Evolutionary conservation across 2,329 filamentous ascomycete genomes (phyloP), one percentile per base, ranked within the genome.

Genomic region (Pestalotiopsis sp.): DNA sequence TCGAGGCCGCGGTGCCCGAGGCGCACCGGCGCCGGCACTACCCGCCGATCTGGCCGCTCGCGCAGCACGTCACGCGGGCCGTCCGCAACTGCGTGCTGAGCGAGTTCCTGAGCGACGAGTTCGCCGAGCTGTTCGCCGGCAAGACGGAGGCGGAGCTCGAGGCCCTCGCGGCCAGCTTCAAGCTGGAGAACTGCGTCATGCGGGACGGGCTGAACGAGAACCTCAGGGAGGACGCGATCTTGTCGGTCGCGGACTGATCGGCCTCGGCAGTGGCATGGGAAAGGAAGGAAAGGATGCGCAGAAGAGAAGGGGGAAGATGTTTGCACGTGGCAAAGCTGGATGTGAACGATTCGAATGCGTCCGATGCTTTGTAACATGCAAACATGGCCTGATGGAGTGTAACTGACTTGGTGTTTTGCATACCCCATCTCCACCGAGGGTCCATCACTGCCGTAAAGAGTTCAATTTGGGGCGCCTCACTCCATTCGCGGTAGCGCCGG

Each of bases 141-240:
- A 86, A 85, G 79, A 80, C 75, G 0, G 74, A 83, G 65, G 81
- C 83, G 35, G 83, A 89, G 70, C 72, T 90, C 26, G 87, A 90
- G 68, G 84, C 83, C 67, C 75, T 88, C 58, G 85, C 85, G 0
- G 78, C 74, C 14, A 77, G 77, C 67, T 89, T 89, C 72, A 80
- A 80, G 30, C 83, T 88, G 71, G 85, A 88, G 60, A 81, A 85
- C 57, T 89, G 87, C 71, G 68, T 85, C 52, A 82, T 82, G 73
- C 76, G 87, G 39, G 81, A 85, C 56, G 80, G 79, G 1, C 72
- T 89, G 71, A 88, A 88, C 70, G 78, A 81, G 69, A 84, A 85
- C 59, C 71, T 88, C 71, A 80, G 78, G 67, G 74, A 75, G 3
- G 82, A 86, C 78, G 79, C 83, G 3, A 35, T 58, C 22, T 35